Conservation (phyloP, 192 early-diverging fungal species). For the Coemansia asiatica region DNA sequence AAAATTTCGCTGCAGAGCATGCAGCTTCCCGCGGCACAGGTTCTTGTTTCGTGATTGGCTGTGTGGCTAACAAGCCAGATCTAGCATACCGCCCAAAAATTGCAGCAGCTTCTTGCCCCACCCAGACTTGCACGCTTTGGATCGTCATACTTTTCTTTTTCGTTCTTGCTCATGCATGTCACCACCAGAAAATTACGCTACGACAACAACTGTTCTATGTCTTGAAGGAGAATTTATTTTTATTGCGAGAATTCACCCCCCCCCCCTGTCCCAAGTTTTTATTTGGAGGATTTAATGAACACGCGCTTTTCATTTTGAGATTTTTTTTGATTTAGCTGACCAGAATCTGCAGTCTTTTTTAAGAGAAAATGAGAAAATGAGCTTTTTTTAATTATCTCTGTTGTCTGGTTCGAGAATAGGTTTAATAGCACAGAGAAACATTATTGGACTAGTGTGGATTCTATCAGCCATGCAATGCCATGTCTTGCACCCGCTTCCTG, state of each 20-base stretch:
- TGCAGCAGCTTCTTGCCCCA: neutral
- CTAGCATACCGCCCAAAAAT: slow-evolving; percentile 4
- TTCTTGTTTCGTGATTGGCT: slow-evolving; percentile 32
- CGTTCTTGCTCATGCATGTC: neutral
- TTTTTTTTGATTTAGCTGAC: neutral
- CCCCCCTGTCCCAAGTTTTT: neutral
- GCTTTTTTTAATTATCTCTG: neutral
- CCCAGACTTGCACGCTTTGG: neutral
- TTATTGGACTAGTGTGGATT: neutral
- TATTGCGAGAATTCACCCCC: neutral
- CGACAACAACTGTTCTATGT: neutral
- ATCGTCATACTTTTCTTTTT: neutral
- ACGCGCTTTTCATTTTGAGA: neutral
- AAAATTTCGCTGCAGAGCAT: slow-evolving; percentile 12
- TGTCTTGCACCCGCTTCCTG: neutral
- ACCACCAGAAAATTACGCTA: neutral
- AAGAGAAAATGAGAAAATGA: neutral
- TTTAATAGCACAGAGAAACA: neutral
- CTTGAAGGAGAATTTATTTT: neutral
- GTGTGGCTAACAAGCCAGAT: neutral
- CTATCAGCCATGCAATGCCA: neutral
- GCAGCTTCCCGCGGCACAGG: slow-evolving; percentile 39
- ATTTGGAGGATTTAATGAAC: neutral
- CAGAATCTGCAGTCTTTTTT: neutral
- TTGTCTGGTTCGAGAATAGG: neutral